Percentiles rank a stretch among this genome's conserved stretches.
Conservation (phyloP, 495 filamentous ascomycete genomes). For the Neurospora pannonica region DNA sequence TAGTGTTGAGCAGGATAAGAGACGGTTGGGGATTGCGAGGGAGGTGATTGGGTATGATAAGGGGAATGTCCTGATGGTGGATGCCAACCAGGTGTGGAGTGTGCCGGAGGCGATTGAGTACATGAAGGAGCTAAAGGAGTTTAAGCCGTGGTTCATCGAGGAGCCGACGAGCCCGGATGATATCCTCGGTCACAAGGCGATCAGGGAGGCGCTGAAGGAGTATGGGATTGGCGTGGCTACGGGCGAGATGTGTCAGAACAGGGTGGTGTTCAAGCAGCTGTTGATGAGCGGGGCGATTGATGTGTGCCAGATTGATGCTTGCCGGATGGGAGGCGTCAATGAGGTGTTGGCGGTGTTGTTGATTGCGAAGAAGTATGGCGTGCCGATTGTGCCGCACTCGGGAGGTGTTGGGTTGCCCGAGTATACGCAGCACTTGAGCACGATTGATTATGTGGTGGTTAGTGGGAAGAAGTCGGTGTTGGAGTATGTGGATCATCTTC, state of each 20-base stretch:
- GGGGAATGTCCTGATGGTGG: slow-evolving; percentile 87
- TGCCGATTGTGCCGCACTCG: slow-evolving; percentile 81
- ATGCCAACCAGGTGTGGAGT: slow-evolving; percentile 92
- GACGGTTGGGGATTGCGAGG: slow-evolving; percentile 62
- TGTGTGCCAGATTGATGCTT: slow-evolving; percentile 85
- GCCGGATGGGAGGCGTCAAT: slow-evolving; percentile 84
- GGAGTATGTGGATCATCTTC: slow-evolving; percentile 89
- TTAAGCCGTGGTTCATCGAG: slow-evolving; percentile 94
- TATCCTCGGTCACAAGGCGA: slow-evolving; percentile 77
- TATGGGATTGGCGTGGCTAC: slow-evolving; percentile 79
- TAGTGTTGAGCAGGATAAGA: slow-evolving; percentile 58
- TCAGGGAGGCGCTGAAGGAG: slow-evolving; percentile 67
- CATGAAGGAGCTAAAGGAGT: slow-evolving; percentile 74
- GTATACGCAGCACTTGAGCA: slow-evolving; percentile 89
- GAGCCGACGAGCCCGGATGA: slow-evolving; percentile 94
- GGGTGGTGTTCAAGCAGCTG: slow-evolving; percentile 90
- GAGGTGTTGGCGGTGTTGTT: slow-evolving; percentile 87
- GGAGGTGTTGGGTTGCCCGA: slow-evolving; percentile 89
- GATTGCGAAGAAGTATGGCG: slow-evolving; percentile 74
- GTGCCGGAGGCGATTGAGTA: slow-evolving; percentile 85
- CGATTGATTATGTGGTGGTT: slow-evolving; percentile 89
- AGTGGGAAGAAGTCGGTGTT: slow-evolving; percentile 70
- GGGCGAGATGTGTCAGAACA: slow-evolving; percentile 95
- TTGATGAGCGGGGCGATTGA: slow-evolving; percentile 71
- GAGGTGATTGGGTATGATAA: slow-evolving; percentile 77